Conservation (phyloP, 306 rosid species). For the Gillenia trifoliata region DNA sequence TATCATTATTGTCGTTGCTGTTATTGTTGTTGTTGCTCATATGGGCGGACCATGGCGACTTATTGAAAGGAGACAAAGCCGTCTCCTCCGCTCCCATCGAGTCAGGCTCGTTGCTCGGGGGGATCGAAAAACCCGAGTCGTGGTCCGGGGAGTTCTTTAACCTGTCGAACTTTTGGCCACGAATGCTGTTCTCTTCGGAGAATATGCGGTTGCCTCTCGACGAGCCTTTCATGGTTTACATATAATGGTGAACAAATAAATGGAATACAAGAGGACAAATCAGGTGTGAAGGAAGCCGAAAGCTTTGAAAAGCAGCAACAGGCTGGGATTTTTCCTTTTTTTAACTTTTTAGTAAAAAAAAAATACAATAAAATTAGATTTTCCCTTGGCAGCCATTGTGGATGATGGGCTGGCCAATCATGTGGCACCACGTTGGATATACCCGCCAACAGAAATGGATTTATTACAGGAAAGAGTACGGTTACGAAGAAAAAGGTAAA, state of each 20-base stretch:
- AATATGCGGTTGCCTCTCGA: constrained; percentile 34
- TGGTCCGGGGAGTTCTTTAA: constrained; percentile 22
- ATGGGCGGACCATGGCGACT: constrained; percentile 84
- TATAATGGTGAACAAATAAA: not conserved
- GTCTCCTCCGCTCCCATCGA: constrained; percentile 23
- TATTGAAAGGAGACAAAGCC: constrained; percentile 43
- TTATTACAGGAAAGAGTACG: not conserved
- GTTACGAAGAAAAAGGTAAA: not conserved
- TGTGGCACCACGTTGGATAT: not conserved
- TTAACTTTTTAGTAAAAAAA: not conserved
- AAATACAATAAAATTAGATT: not conserved
- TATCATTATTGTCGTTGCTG: not conserved
- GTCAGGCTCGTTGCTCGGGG: constrained; percentile 1
- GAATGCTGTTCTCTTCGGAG: constrained; percentile 28
- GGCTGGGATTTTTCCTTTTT: not conserved
- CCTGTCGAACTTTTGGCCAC: constrained; percentile 29
- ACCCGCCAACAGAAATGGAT: not conserved
- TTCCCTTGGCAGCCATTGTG: not conserved
- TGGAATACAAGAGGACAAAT: constrained; percentile 1
- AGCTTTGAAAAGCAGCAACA: constrained; percentile 3
- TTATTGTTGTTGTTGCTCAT: not conserved
- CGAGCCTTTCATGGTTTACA: constrained; percentile 34
- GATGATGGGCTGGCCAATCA: not conserved
- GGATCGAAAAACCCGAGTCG: constrained; percentile 5
- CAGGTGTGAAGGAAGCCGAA: constrained; percentile 10